phyloP scores from a whole-genome alignment of 2,329 filamentous ascomycete species.

The Fusarium sp. region DNA sequence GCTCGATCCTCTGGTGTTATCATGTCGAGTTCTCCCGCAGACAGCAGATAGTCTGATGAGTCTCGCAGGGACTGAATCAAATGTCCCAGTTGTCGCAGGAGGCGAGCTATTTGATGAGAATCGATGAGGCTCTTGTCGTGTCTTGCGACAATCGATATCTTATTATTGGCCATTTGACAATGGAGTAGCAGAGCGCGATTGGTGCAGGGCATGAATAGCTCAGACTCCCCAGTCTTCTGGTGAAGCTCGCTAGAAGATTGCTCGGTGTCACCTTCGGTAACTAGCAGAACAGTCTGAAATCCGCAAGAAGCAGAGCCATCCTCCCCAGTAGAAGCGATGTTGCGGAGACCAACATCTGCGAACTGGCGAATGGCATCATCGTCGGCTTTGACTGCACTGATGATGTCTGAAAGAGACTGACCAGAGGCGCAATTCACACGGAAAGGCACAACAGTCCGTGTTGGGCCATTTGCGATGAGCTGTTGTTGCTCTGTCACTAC shows the following conservation, averaged over 20 bases:
- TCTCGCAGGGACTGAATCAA: background rate
- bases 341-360: background rate
- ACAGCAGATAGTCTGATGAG: background rate
- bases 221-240: background rate
- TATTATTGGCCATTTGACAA: background rate
- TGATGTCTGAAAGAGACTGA: background rate
- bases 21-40: background rate
- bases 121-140: conserved; percentile 8
- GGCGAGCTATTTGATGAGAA: background rate
- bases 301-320: conserved; percentile 14
- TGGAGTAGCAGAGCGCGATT: conserved; percentile 12
- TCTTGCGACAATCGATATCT: background rate
- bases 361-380: background rate
- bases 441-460: conserved; percentile 2
- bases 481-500: background rate
- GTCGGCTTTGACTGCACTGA: background rate
- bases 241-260: background rate
- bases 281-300: conserved; percentile 16
- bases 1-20: background rate
- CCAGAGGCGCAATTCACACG: background rate
- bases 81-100: background rate
- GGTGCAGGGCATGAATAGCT: conserved; percentile 1
- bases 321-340: background rate
- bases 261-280: background rate
- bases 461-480: background rate